A percentile compares a stretch with the other conserved stretches of the same genome.
phyloP scores from a whole-genome alignment of 1,139 yeast genomes.

The Arxiozyma heterogenica region DNA sequence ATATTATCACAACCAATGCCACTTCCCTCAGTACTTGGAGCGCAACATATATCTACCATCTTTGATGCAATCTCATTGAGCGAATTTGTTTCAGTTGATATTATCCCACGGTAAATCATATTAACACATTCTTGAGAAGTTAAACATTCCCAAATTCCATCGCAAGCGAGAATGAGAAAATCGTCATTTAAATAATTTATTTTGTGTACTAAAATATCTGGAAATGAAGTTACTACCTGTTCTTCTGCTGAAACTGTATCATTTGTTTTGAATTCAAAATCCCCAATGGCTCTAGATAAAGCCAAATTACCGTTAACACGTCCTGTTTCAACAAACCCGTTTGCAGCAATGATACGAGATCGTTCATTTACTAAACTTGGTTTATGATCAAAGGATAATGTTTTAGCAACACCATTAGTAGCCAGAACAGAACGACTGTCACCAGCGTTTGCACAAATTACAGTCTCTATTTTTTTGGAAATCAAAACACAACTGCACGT shows the following conservation, averaged over 20 bases:
- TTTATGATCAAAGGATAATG: constrained; percentile 90
- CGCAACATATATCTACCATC: constrained; percentile 90
- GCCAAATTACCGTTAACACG: constrained; percentile 97
- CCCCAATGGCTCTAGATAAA: constrained; percentile 92
- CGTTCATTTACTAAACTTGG: constrained; percentile 92
- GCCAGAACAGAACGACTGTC: constrained; percentile 92
- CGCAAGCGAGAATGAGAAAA: constrained; percentile 89
- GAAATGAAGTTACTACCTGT: constrained; percentile 89
- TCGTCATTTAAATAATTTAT: constrained; percentile 63
- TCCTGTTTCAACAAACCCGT: constrained; percentile 94
- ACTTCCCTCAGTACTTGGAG: constrained; percentile 84
- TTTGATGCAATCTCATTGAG: constrained; percentile 73
- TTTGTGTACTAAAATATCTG: constrained; percentile 77
- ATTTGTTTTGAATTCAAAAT: constrained; percentile 84
- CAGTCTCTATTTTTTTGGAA: constrained; percentile 29
- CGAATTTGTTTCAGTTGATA: constrained; percentile 52
- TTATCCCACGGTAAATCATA: constrained; percentile 78
- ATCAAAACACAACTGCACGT: constrained; percentile 86
- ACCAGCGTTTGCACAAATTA: constrained; percentile 85
- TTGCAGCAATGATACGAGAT: constrained; percentile 88
- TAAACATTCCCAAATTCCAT: constrained; percentile 98
- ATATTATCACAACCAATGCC: constrained; percentile 98
- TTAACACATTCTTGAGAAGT: constrained; percentile 90
- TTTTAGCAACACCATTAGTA: constrained; percentile 74
- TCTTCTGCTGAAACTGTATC: constrained; percentile 82